A percentile compares a stretch with the other conserved stretches of the same genome.
phyloP scores from a whole-genome alignment of 805 yeast species.

The Lipomyces sp. region DNA sequence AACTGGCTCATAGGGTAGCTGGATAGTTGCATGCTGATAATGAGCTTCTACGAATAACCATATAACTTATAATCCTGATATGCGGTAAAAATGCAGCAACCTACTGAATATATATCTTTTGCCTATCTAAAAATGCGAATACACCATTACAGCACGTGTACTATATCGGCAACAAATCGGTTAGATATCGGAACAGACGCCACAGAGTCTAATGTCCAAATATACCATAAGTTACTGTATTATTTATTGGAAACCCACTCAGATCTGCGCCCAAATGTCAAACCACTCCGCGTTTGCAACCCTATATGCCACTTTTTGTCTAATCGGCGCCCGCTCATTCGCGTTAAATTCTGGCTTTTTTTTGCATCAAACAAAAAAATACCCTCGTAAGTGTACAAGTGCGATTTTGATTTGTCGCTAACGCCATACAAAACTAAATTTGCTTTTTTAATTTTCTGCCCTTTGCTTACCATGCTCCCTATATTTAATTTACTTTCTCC shows the following conservation, averaged over 20 bases:
- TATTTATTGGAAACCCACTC: neutral
- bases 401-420: slow-evolving; percentile 3
- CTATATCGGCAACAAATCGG: no score
- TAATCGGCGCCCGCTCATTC: neutral
- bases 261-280: neutral
- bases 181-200: no score
- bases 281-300: neutral
- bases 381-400: neutral
- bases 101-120: no score
- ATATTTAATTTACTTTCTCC: neutral
- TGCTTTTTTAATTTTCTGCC: slow-evolving; percentile 4
- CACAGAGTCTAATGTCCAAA: no score
- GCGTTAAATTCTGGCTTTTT: neutral
- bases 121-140: no score
- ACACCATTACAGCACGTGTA: no score
- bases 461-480: neutral
- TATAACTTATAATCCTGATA: no score
- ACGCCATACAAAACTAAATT: neutral
- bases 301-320: neutral
- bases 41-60: no score
- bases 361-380: slow-evolving; percentile 1
- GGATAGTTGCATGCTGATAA: no score
- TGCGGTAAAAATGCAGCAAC: no score
- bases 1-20: no score
- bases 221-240: neutral